Evolutionary conservation across 305 asterid genomes (phyloP), one percentile per base, ranked within the genome.

Genomic region (Fraxinus baroniana): DNA sequence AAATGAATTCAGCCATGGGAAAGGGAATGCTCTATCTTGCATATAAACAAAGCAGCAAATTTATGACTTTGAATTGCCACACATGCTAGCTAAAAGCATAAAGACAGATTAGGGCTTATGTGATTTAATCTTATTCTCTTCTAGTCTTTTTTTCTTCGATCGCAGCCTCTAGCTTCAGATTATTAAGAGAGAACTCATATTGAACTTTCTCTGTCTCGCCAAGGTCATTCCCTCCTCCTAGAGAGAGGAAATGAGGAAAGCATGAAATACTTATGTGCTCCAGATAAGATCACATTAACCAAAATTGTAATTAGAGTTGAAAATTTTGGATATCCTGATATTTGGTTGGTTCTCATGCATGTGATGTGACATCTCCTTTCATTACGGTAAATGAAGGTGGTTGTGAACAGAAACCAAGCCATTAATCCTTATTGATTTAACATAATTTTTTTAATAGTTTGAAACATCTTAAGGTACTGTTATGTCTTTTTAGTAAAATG

Each of bases 131-230:
- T 32, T 71, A 15, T 71, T 71, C 8, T 71, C 76, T 32, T 71
- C 76, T 17, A 60, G 71, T 60, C 17, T 8, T 60, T 3, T 71
- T 70, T 70, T 64, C 73, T 64, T 13, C 17, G 41, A 71, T 71
- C 44, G 4, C 37, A n/a, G 76, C 76, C 41, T 71, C 44, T 71
- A 71, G 76, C 75, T 70, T 70, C 75, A 32, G 41, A 70, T 70
- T 70, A 70, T 33, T 15, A 30, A 33, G 22, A 71, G 76, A 6
- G 41, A 71, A 71, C 10, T 12, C 73, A 10, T 24, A 64, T 64
- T 9, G 26, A 64, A 64, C n/a, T 64, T 24, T 64, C 20, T 15
- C 4, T 70, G 22, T 30, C 5, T 17, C 76, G 3, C 41, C 22
- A 5, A 32, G 76, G 76, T 33, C 76, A 71, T 17, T 33, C 76